Evolutionary conservation across 345 rosid genomes (phyloP).

Genomic region (Corchorus olitorius): DNA sequence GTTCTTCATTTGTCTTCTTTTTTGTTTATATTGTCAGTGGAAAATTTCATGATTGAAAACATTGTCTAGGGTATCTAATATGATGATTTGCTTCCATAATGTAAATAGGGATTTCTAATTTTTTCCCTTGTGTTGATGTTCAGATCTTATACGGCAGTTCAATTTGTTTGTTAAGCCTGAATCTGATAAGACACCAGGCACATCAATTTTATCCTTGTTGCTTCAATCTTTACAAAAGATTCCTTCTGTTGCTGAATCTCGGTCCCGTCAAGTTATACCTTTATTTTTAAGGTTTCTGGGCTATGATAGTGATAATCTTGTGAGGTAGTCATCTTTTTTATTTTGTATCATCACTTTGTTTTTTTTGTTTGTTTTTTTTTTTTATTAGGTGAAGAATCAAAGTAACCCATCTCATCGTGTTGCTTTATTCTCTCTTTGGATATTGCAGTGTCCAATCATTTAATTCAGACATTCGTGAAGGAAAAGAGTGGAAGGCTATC

Average conservation of each 20-base stretch:
- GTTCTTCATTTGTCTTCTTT: neutral
- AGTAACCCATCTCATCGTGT: neutral
- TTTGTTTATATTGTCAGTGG: neutral
- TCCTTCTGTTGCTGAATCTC: constrained; percentile 63
- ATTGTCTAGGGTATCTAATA: neutral
- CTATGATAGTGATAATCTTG: constrained; percentile 47
- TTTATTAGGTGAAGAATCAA: neutral
- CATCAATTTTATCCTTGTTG: constrained; percentile 58
- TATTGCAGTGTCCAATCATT: constrained; percentile 65
- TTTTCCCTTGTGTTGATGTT: constrained; percentile 28
- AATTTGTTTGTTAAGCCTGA: constrained; percentile 49
- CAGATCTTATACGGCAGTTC: constrained; percentile 67
- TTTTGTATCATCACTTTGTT: constrained; percentile 6
- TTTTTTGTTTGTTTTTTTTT: too few species aligned
- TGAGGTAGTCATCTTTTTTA: constrained; percentile 51
- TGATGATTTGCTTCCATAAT: neutral
- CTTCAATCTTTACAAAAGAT: constrained; percentile 74
- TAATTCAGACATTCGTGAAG: constrained; percentile 52
- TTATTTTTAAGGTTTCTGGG: constrained; percentile 82
- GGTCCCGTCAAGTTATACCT: constrained; percentile 67
- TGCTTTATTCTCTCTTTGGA: constrained; percentile 3
- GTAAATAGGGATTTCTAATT: constrained; percentile 17
- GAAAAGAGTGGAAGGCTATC: constrained; percentile 73
- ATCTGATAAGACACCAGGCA: constrained; percentile 52
- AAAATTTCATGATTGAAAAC: neutral